Base-by-base conservation (phyloP, 2,329 filamentous ascomycete species). In the Ceratocystis alfenasii region DNA sequence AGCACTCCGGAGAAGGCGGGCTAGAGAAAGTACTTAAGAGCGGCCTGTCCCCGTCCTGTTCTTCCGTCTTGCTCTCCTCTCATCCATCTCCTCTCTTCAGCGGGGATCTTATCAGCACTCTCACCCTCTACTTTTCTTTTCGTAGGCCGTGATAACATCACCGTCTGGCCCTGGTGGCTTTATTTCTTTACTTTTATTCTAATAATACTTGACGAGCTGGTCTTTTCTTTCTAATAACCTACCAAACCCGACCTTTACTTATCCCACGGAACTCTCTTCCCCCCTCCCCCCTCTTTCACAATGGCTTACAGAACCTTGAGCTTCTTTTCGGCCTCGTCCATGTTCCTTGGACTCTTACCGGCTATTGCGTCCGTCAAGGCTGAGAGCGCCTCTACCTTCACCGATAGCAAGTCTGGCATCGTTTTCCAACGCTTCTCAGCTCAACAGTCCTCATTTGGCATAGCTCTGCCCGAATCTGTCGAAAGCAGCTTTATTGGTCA, bases 401-500 rank as follows among this genome's bases (percentile, higher is more conserved):
- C 68, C 48, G 68, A 68, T 50, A 22, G 57, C 36, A 61, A 48
- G 36, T 68, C 68, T 41, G 66, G 68, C 53, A 66, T 69, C 48
- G 62, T 62, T 12, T 68, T 69, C 50, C 64, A 76, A 69, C 72
- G 74, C 22, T 77, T 76, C 70, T 65, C 63, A 17, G 36, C 65
- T 7, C 74, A 76, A 65, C 75, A 76, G 41, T 73, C 75, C 30
- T 73, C 68, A 7, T 75, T 80, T 61, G 78, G 75, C 67, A 74
- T 80, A 60, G 77, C 78, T 5, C 73, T 80, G 1, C 77, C 77
- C 2, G 41, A 61, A 36, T 73, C 72, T 8, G 72, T 75, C 0
- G 69, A 73, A 69, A 12, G 75, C 70, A 57, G 69, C n/a, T 78
- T 80, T 71, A 79, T 80, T 62, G 78, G 76, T 6, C 79, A 80